phyloP scores from a whole-genome alignment of 2,329 filamentous ascomycete genomes.

The Scedosporium boydii region DNA sequence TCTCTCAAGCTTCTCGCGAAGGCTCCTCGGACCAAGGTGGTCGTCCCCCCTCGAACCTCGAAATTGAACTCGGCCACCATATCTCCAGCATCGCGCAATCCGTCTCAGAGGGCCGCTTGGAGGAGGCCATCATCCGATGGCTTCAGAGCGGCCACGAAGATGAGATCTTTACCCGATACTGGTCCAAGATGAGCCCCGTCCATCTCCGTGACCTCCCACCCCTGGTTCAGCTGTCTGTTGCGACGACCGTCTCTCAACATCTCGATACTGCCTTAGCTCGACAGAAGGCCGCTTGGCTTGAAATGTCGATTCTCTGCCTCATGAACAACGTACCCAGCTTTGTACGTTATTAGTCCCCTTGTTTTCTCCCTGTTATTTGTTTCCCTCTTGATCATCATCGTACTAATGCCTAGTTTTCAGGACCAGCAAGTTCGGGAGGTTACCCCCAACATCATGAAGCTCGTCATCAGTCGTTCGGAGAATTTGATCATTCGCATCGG shows the following conservation, averaged over 20 bases:
- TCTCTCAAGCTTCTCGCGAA: slow-evolving; percentile 8
- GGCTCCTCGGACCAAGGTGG: neutral
- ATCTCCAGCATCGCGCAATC: slow-evolving; percentile 51
- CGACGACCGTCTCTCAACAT: slow-evolving; percentile 52
- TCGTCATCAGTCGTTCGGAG: slow-evolving; percentile 42
- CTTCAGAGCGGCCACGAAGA: slow-evolving; percentile 54
- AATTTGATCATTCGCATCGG: slow-evolving; percentile 41
- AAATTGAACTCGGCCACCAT: slow-evolving; percentile 43
- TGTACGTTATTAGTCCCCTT: slow-evolving; percentile 30
- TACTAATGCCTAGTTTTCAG: slow-evolving; percentile 22
- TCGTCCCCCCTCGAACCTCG: slow-evolving; percentile 8
- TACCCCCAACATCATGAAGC: slow-evolving; percentile 46
- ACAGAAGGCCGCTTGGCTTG: slow-evolving; percentile 51
- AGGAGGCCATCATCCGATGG: slow-evolving; percentile 57
- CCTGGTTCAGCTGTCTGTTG: slow-evolving; percentile 54
- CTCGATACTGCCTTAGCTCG: slow-evolving; percentile 41
- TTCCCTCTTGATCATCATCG: neutral
- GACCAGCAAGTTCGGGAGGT: slow-evolving; percentile 45
- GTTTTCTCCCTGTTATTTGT: neutral
- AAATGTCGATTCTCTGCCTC: slow-evolving; percentile 48
- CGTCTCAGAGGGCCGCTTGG: slow-evolving; percentile 51
- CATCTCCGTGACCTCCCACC: slow-evolving; percentile 48
- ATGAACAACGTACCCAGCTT: slow-evolving; percentile 35
- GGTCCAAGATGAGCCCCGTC: slow-evolving; percentile 20
- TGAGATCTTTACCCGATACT: slow-evolving; percentile 46